Conservation (phyloP, 2,329 filamentous ascomycete species). For the Stemphylium lycopersici region DNA sequence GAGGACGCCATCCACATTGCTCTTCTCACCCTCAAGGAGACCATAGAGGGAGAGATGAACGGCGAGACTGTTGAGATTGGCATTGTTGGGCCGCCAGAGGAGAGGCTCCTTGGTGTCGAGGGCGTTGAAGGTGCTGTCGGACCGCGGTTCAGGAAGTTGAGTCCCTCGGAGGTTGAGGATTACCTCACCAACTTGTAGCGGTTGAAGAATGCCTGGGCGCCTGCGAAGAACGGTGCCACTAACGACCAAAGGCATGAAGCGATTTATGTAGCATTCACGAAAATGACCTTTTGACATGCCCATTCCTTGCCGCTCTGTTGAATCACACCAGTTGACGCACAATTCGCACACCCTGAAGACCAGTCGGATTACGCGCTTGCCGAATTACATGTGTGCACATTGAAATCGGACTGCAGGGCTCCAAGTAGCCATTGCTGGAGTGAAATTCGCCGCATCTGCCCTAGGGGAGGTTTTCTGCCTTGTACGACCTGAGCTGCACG, state of each 20-base stretch:
- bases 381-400: background rate
- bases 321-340: background rate
- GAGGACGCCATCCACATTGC: slow-evolving; percentile 99
- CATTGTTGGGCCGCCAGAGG: slow-evolving; percentile 92
- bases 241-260: slow-evolving; percentile 21
- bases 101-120: slow-evolving; percentile 90
- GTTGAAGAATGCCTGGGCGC: background rate
- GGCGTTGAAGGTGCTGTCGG: slow-evolving; percentile 84
- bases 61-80: slow-evolving; percentile 98
- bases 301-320: background rate
- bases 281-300: slow-evolving; percentile 23
- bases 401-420: too few species aligned
- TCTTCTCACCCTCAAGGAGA: slow-evolving; percentile 95
- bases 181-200: slow-evolving; percentile 95
- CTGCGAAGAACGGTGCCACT: background rate
- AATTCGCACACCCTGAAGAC: background rate
- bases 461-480: background rate
- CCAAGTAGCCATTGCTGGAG: too few species aligned
- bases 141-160: slow-evolving; percentile 91
- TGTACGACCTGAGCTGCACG: background rate
- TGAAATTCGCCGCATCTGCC: too few species aligned
- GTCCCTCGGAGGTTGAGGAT: slow-evolving; percentile 97
- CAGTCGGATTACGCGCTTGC: background rate
- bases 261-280: slow-evolving; percentile 33
- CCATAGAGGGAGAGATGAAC: slow-evolving; percentile 99